A percentile compares a stretch with the other conserved stretches of the same genome.
These are phyloP conservation scores for Apocynum venetum DNA, from an alignment of 257 asterid genomes.

Conservation along the genomic window DNA sequence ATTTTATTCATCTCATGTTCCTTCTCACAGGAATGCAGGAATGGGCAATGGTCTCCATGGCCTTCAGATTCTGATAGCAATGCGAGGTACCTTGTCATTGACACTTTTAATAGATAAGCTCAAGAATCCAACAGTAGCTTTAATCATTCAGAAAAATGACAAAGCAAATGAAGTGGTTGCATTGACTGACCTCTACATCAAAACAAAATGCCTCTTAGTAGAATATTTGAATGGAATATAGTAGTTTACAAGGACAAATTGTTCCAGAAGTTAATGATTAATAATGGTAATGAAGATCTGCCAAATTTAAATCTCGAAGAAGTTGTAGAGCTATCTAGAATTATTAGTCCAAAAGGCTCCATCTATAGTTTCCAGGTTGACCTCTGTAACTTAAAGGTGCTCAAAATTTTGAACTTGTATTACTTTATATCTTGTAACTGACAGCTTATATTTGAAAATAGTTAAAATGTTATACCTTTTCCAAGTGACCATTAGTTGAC, in stretches of 20 bases:
- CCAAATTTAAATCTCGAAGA: background rate
- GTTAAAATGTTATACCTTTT: background rate
- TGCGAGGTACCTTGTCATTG: slow-evolving; percentile 60
- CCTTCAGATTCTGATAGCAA: slow-evolving; percentile 91
- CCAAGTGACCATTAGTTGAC: background rate
- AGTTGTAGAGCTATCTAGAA: background rate
- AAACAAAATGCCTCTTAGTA: background rate
- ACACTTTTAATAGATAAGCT: slow-evolving; percentile 3
- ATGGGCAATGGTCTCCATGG: slow-evolving; percentile 91
- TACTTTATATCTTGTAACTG: background rate
- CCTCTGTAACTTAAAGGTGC: background rate
- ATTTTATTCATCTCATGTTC: slow-evolving; percentile 2
- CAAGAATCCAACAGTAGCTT: background rate
- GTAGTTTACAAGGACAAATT: background rate
- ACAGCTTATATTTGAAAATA: background rate
- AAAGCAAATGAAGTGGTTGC: background rate
- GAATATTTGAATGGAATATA: too few relatives aligned
- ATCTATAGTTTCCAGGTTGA: background rate
- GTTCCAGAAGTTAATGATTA: too few relatives aligned
- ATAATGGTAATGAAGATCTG: too few relatives aligned
- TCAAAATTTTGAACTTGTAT: background rate
- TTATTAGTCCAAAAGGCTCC: background rate
- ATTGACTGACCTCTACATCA: background rate
- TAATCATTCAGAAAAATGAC: background rate
- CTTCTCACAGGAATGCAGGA: slow-evolving; percentile 66